Evolutionary conservation across 2,329 filamentous ascomycete species (phyloP).

Genomic region (Fusarium ambrosium): DNA sequence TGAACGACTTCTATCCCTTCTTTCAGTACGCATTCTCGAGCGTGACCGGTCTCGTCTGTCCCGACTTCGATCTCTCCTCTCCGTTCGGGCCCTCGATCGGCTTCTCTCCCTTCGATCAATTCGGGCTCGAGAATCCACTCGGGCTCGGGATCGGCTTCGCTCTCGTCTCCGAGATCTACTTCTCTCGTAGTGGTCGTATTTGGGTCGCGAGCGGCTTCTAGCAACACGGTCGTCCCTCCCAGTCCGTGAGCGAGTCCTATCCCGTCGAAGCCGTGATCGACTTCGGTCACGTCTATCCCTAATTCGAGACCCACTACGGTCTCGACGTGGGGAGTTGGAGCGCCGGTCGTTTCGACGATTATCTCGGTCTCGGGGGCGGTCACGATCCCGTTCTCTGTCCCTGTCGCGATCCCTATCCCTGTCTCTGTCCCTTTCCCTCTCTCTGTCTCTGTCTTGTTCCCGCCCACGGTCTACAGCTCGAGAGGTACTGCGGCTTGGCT

Average conservation of each 20-base stretch:
- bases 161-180: constrained; percentile 54
- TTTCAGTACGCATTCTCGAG: constrained; percentile 45
- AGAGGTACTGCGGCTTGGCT: constrained; percentile 52
- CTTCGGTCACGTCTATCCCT: constrained; percentile 54
- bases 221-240: constrained; percentile 51
- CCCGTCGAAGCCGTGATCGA: constrained; percentile 53
- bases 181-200: constrained; percentile 51
- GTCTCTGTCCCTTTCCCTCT: constrained; percentile 42
- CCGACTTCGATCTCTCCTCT: constrained; percentile 48
- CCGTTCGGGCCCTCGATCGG: constrained; percentile 45
- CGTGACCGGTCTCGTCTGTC: constrained; percentile 49
- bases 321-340: constrained; percentile 56
- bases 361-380: constrained; percentile 45
- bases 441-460: constrained; percentile 45
- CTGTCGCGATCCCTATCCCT: constrained; percentile 44
- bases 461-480: constrained; percentile 44
- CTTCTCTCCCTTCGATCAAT: constrained; percentile 51
- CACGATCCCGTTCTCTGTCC: constrained; percentile 45
- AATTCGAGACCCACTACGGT: constrained; percentile 51
- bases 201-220: constrained; percentile 53
- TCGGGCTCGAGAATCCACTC: constrained; percentile 50
- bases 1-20: constrained; percentile 52
- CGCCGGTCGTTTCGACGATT: constrained; percentile 52
- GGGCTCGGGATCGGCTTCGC: constrained; percentile 54
- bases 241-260: constrained; percentile 57